Base-by-base conservation (phyloP, 805 yeast genomes). In the Candida adriatica region DNA sequence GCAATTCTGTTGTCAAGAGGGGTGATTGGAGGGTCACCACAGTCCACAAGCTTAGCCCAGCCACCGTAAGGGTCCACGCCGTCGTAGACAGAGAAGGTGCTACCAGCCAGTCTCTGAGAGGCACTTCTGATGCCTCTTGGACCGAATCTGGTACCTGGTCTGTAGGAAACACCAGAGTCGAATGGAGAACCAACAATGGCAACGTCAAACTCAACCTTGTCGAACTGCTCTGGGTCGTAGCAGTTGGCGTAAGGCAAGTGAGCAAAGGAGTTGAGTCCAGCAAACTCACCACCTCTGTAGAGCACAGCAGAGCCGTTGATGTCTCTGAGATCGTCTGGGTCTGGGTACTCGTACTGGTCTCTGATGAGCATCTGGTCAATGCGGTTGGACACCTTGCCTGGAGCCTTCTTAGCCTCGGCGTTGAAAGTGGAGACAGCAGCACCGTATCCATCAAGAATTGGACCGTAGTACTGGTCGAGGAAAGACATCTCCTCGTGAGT, bases 1-100 rank as follows among this genome's bases (percentile, higher is more conserved):
- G 83, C 82, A 27, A 76, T 60, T 33, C 73, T 56, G 53, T 75
- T 75, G 54, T 76, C 81, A 39, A 76, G 64, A 8, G 83, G 81
- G 9, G 78, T 69, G 49, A 75, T 67, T 13, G 79, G 73, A 15
- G 74, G 71, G 43, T 76, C 81, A 27, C 74, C 73, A 51, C 83
- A 76, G 51, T 76, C 83, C 10, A 75, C 57, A 16, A 70, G 57
- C 17, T 56, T 58, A 14, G 71, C 67, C 70, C 68, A 56, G 20
- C 58, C 51, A 37, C 68, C 62, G 53, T 72, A 75, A 6, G 81
- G 81, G 45, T 75, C 66, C 33, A 69, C 58, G 29, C 66, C 67
- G n/a, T 79, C 81, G 36, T 65, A 69, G 33, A 68, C 71, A 37
- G 62, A 68, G 38, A 48, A 53, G 28, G 61, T 66, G 18, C 43